These are phyloP conservation scores for Choanephora cucurbitarum DNA, from an alignment of 371 early-diverging fungal genomes.

Conservation along the genomic window DNA sequence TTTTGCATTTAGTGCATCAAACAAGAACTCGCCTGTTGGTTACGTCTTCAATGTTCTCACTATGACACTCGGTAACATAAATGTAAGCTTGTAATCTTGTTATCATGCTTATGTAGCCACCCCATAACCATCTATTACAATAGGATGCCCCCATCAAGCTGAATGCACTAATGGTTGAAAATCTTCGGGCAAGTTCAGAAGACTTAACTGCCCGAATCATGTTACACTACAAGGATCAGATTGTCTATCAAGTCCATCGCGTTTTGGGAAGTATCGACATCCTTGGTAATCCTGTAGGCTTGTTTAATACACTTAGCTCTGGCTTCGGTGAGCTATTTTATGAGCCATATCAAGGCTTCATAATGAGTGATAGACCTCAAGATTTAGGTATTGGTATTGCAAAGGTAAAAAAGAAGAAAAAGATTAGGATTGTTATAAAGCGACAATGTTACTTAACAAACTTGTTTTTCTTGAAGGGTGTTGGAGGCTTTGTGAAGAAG, in stretches of 20 bases:
- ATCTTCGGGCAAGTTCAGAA: slow-evolving; percentile 67
- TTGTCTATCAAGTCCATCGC: slow-evolving; percentile 81
- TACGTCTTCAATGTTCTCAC: slow-evolving; percentile 79
- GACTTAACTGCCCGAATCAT: slow-evolving; percentile 40
- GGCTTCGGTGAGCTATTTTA: slow-evolving; percentile 90
- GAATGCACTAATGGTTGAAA: slow-evolving; percentile 82
- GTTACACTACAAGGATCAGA: slow-evolving; percentile 75
- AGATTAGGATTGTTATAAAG: neutral
- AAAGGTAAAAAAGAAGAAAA: slow-evolving; percentile 53
- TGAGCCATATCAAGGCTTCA: slow-evolving; percentile 90
- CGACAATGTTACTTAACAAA: neutral
- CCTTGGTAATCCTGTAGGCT: slow-evolving; percentile 89
- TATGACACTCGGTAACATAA: slow-evolving; percentile 89
- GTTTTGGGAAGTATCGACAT: slow-evolving; percentile 89
- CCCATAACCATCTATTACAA: neutral
- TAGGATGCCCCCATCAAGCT: slow-evolving; percentile 82
- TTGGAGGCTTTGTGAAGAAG: slow-evolving; percentile 66
- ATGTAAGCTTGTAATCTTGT: slow-evolving; percentile 43
- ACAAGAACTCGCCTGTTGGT: slow-evolving; percentile 33
- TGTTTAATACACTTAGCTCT: slow-evolving; percentile 82
- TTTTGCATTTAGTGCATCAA: slow-evolving; percentile 16
- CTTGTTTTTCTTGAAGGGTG: slow-evolving; percentile 58
- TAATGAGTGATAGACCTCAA: slow-evolving; percentile 85
- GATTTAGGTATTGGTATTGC: slow-evolving; percentile 88
- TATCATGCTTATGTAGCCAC: neutral